Base-by-base conservation (phyloP, 768 basidiomycete genomes). In the Leccinellum luteum region DNA sequence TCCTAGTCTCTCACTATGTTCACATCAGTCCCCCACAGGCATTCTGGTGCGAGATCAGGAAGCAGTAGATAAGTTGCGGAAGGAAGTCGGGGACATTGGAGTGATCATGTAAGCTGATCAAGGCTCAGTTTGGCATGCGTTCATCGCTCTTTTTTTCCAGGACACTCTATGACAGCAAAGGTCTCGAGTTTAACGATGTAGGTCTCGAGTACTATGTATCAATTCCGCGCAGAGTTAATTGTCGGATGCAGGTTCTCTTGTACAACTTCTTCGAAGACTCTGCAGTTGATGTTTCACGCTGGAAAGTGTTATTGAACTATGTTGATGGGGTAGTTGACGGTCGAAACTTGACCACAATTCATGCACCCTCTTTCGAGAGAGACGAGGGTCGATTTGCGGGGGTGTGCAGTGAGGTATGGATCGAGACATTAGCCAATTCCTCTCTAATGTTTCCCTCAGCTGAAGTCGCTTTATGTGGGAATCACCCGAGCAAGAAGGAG, bases 261-360 rank as follows among this genome's bases (percentile, higher is more conserved):
- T 90, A 85, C 63, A 84, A 91, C 60, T 90, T 90, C 69, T 91
- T 91, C 62, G 78, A 82, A 25, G 85, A 87, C 60, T 90, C 89
- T 0, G 61, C 65, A 0, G 69, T 81, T 2, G 78, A 78, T 41
- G 55, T 67, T 2, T 69, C 80, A 0, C 83, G 84, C 48, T 90
- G 88, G 88, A 75, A 85, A 9, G 74, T 86, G 1, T 71, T 88
- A 4, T 65, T 85, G 4, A 81, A 82, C 51, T 74, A 68, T 1
- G 53, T 77, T 0, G 66, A 74, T 32, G 65, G 69, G n/a, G 51
- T 59, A 23, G 52, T 56, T 27, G 47, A 65, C 7, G 59, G 56
- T 2, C 57, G 49, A 34, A 32, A 62, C 3, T 35, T 69, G 32
- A 56, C 38, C 6, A 32, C 44, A 49, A 28, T 69, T 9, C 56